phyloP scores from a whole-genome alignment of 139 green algal species.

The Yamagishiella unicocca region DNA sequence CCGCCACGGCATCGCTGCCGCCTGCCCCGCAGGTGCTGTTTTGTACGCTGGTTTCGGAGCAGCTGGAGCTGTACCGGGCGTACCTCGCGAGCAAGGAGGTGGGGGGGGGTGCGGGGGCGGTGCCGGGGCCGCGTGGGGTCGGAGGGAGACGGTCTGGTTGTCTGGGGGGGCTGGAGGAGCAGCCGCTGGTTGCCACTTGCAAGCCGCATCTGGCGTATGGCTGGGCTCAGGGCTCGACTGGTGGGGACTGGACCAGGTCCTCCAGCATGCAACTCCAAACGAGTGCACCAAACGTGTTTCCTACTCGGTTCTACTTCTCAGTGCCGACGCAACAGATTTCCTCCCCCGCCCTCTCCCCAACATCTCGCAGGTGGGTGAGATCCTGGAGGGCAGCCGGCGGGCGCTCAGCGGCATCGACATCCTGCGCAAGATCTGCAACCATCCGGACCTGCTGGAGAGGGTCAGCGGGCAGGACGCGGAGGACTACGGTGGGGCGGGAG shows the following conservation, averaged over 20 bases:
- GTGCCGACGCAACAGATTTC: no score
- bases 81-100: constrained; percentile 86
- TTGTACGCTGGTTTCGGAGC: constrained; percentile 87
- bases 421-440: constrained; percentile 99
- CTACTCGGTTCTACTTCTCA: no score
- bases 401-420: constrained; percentile 95
- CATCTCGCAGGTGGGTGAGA: constrained; percentile 48
- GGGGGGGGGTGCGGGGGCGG: not conserved
- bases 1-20: not conserved
- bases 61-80: constrained; percentile 90
- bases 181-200: no score
- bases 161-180: no score
- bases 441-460: constrained; percentile 96
- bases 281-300: no score
- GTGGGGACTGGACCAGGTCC: no score
- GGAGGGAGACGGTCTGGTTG: no score
- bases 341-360: no score
- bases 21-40: constrained; percentile 88
- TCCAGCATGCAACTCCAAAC: no score
- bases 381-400: constrained; percentile 63
- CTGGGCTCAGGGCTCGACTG: no score
- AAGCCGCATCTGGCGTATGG: no score
- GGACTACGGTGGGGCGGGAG: constrained; percentile 65
- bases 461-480: constrained; percentile 58
- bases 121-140: no score